Conservation (phyloP, 176 grass and related monocot genomes). For the sorghum (Sorghum bicolor) region DNA sequence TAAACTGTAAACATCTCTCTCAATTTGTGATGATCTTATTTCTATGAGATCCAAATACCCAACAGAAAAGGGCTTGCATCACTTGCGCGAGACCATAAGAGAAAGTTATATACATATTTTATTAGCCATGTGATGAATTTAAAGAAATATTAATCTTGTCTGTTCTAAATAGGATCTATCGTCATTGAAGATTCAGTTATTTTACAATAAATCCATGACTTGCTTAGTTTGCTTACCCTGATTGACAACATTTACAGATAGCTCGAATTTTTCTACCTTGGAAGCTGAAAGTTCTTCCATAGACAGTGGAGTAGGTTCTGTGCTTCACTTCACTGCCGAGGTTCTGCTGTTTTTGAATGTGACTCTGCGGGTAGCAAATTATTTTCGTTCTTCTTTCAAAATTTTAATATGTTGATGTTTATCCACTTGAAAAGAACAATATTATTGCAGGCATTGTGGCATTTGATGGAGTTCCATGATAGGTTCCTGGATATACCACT, state of each 20-base stretch:
- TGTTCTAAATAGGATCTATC: neutral
- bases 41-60: neutral
- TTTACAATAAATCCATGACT: neutral
- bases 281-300: conserved; percentile 12
- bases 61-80: neutral
- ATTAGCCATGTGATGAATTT: neutral
- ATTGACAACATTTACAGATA: neutral
- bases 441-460: conserved; percentile 27
- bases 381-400: neutral
- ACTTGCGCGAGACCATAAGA: neutral
- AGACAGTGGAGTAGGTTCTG: neutral
- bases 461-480: conserved; percentile 9
- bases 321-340: neutral
- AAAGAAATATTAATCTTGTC: neutral
- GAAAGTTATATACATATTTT: neutral
- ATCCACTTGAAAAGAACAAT: neutral
- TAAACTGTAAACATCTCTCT: neutral
- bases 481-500: neutral
- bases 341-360: neutral
- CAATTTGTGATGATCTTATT: neutral
- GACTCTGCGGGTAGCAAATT: conserved; percentile 16
- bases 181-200: neutral
- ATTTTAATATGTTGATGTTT: neutral
- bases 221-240: neutral
- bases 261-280: neutral